A percentile compares a stretch with the other conserved stretches of the same genome.
These are phyloP conservation scores for Moringa oleifera DNA, from an alignment of 345 rosid species.

Conservation along the genomic window DNA sequence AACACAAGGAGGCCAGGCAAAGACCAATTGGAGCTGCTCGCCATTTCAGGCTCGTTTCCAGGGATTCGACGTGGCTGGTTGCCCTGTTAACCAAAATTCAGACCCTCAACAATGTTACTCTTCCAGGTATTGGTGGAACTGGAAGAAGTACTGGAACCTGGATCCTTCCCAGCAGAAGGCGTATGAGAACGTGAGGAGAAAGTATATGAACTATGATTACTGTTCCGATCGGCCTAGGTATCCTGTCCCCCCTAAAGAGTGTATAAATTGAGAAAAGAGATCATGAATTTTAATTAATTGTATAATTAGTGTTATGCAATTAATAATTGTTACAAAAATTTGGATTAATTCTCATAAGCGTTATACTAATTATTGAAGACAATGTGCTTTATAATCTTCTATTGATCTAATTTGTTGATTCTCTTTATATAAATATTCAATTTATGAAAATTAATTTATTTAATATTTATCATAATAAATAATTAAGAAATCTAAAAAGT, in stretches of 20 bases:
- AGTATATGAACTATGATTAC: slow-evolving; percentile 36
- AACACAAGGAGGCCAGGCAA: slow-evolving; percentile 49
- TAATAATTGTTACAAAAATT: too few relatives aligned
- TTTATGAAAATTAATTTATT: too few relatives aligned
- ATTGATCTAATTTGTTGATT: too few relatives aligned
- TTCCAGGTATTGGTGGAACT: slow-evolving; percentile 59
- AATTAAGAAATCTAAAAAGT: too few relatives aligned
- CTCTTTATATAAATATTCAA: too few relatives aligned
- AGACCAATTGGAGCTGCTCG: slow-evolving; percentile 50
- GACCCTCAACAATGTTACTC: slow-evolving; percentile 18
- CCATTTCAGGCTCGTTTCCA: slow-evolving; percentile 50
- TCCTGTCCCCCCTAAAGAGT: slow-evolving; percentile 27
- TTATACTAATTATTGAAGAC: too few relatives aligned
- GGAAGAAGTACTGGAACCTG: slow-evolving; percentile 24
- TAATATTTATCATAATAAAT: too few relatives aligned
- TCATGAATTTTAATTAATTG: too few relatives aligned
- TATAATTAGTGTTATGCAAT: too few relatives aligned
- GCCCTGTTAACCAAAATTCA: slow-evolving; percentile 15
- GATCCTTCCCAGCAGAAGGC: slow-evolving; percentile 7
- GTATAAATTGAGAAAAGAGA: too few relatives aligned
- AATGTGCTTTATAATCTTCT: too few relatives aligned
- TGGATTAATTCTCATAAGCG: too few relatives aligned
- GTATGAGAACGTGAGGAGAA: slow-evolving; percentile 20
- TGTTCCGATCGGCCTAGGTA: slow-evolving; percentile 30
- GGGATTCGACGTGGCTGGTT: slow-evolving; percentile 40